Evolutionary conservation across 192 early-diverging fungal species (phyloP).

Genomic region (Polychytrium aggregatum): DNA sequence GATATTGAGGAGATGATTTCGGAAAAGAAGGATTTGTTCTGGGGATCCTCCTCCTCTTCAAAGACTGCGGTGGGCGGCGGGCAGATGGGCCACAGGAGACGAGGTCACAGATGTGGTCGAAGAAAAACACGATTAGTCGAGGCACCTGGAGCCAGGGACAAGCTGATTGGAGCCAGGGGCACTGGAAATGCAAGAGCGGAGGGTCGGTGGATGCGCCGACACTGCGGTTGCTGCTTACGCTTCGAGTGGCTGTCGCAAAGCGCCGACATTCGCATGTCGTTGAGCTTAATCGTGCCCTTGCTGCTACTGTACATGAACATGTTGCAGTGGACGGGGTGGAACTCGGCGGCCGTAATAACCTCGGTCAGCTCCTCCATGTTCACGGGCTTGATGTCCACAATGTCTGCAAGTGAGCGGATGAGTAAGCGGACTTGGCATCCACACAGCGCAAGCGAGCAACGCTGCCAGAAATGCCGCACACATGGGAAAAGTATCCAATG

Average conservation of each 20-base stretch:
- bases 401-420: slow-evolving; percentile 44
- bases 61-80: slow-evolving; percentile 67
- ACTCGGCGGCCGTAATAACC: slow-evolving; percentile 97
- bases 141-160: no score
- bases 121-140: no score
- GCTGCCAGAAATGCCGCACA: no score
- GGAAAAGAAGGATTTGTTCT: slow-evolving; percentile 97
- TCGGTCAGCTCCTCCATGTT: slow-evolving; percentile 99
- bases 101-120: no score
- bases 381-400: slow-evolving; percentile 99
- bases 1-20: slow-evolving; percentile 99
- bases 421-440: no score
- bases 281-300: slow-evolving; percentile 94
- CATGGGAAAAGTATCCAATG: no score
- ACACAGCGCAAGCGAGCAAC: no score
- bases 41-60: slow-evolving; percentile 88
- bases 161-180: background rate
- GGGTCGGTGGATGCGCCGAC: background rate
- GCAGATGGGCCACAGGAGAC: no score
- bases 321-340: slow-evolving; percentile 93
- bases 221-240: slow-evolving; percentile 47
- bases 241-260: slow-evolving; percentile 92
- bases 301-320: slow-evolving; percentile 97
- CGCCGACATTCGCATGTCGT: slow-evolving; percentile 90
- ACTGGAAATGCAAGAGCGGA: background rate